A percentile compares a stretch with the other conserved stretches of the same genome.
phyloP scores from a whole-genome alignment of 169 alveolate species.

The Eimeria brunetti region DNA sequence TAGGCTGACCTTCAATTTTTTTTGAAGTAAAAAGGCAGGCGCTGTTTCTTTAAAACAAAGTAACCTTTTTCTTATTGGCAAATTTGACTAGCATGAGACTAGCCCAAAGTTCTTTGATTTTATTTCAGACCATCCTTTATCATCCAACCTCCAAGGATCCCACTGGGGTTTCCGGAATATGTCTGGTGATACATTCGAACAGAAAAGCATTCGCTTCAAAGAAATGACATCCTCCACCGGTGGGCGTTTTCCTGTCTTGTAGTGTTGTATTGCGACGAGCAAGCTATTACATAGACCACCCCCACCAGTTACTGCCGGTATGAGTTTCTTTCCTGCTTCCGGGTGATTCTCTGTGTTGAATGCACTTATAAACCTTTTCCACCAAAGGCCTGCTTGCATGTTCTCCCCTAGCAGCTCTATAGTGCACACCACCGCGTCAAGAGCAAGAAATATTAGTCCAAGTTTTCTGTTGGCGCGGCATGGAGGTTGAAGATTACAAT shows the following conservation, averaged over 20 bases:
- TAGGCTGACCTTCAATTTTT: not conserved
- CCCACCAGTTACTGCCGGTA: not conserved
- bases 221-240: not conserved
- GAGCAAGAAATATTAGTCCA: not conserved
- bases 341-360: not conserved
- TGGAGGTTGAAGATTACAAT: not conserved
- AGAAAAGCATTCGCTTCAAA: slow-evolving; percentile 10
- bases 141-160: not conserved
- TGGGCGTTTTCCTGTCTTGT: not conserved
- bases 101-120: not conserved
- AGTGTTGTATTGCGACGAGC: not conserved
- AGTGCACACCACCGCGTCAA: slow-evolving; percentile 14
- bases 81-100: not conserved
- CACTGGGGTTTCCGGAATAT: not conserved
- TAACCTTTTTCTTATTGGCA: not conserved
- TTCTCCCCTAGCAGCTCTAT: not conserved
- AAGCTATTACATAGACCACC: not conserved
- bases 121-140: not conserved
- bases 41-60: not conserved
- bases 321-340: not conserved
- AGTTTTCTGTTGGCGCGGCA: not conserved
- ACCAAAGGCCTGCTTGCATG: slow-evolving; percentile 1
- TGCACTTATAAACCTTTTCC: not conserved
- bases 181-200: not conserved
- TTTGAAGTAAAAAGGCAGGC: not conserved